Evolutionary conservation across 805 yeast genomes (phyloP).

Genomic region (Yarrowia sp.): DNA sequence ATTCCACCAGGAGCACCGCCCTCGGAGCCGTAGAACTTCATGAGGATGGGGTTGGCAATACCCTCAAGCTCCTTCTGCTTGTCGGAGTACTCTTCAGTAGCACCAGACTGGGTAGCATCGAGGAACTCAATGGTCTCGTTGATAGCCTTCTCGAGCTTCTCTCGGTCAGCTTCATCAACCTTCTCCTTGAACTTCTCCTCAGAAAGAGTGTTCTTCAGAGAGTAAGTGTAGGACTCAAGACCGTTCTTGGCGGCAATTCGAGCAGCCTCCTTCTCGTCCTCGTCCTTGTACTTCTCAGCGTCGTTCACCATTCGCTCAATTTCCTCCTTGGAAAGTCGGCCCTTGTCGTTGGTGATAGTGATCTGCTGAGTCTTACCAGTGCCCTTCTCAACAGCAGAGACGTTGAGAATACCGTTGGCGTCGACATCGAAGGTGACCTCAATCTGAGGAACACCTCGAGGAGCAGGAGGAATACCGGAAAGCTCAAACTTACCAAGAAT

Average conservation of each 20-base stretch:
- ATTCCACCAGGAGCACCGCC: conserved; percentile 6
- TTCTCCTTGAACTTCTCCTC: conserved; percentile 25
- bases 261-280: conserved; percentile 24
- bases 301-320: conserved; percentile 27
- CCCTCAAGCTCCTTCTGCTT: conserved; percentile 22
- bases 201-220: conserved; percentile 7
- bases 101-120: conserved; percentile 2
- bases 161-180: conserved; percentile 8
- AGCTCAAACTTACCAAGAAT: conserved; percentile 16
- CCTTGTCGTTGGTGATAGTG: conserved; percentile 23
- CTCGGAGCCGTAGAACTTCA: conserved; percentile 15
- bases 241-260: conserved; percentile 23
- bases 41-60: conserved; percentile 16
- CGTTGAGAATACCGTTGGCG: conserved; percentile 12
- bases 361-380: conserved; percentile 18
- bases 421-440: conserved; percentile 16
- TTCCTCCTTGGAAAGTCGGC: conserved; percentile 22
- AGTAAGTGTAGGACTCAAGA: conserved; percentile 12
- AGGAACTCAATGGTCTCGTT: conserved; percentile 20
- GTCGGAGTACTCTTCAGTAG: conserved; percentile 15
- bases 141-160: conserved; percentile 18
- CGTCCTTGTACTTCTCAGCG: conserved; percentile 23
- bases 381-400: conserved; percentile 16
- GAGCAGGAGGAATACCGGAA: conserved; percentile 10
- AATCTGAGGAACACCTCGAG: conserved; percentile 18